A percentile compares a stretch with the other conserved stretches of the same genome.
Evolutionary conservation across 108 stramenopile species (phyloP).

Genomic region (Cylindrotheca fusiformis): DNA sequence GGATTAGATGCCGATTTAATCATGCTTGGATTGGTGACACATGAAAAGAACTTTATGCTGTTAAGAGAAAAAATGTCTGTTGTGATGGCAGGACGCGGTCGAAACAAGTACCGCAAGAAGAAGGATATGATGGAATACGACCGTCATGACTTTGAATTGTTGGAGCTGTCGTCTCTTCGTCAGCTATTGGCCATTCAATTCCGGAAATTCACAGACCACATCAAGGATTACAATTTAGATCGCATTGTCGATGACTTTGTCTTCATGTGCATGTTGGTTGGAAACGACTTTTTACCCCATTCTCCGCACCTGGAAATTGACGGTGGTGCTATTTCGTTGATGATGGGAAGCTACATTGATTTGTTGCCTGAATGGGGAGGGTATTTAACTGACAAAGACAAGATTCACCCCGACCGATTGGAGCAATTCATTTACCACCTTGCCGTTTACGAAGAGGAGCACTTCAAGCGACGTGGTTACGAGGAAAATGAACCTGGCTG

Average conservation of each 20-base stretch:
- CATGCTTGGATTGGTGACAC: slow-evolving; percentile 97
- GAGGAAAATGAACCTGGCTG: slow-evolving; percentile 92
- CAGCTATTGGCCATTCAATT: slow-evolving; percentile 93
- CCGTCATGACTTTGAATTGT: slow-evolving; percentile 91
- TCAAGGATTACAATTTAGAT: slow-evolving; percentile 66
- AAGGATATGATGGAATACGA: slow-evolving; percentile 94
- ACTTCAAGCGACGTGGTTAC: slow-evolving; percentile 85
- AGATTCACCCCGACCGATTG: slow-evolving; percentile 86
- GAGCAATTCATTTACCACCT: slow-evolving; percentile 92
- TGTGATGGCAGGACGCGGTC: slow-evolving; percentile 85
- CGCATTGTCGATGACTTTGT: slow-evolving; percentile 98
- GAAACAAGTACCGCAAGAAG: slow-evolving; percentile 83
- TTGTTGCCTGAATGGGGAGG: slow-evolving; percentile 89
- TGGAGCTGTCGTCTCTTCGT: slow-evolving; percentile 81
- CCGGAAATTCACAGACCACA: slow-evolving; percentile 64
- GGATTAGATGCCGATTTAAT: slow-evolving; percentile 98
- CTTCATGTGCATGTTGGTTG: slow-evolving; percentile 97
- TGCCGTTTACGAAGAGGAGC: slow-evolving; percentile 88
- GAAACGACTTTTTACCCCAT: slow-evolving; percentile 98
- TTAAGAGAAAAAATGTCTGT: slow-evolving; percentile 97
- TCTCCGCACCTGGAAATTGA: slow-evolving; percentile 94
- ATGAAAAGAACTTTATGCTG: slow-evolving; percentile 95
- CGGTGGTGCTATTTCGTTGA: slow-evolving; percentile 88
- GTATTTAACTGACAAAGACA: slow-evolving; percentile 88
- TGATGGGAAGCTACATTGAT: slow-evolving; percentile 91